Evolutionary conservation across 1,139 yeast species (phyloP).

Genomic region (Yamadazyma atlantica): DNA sequence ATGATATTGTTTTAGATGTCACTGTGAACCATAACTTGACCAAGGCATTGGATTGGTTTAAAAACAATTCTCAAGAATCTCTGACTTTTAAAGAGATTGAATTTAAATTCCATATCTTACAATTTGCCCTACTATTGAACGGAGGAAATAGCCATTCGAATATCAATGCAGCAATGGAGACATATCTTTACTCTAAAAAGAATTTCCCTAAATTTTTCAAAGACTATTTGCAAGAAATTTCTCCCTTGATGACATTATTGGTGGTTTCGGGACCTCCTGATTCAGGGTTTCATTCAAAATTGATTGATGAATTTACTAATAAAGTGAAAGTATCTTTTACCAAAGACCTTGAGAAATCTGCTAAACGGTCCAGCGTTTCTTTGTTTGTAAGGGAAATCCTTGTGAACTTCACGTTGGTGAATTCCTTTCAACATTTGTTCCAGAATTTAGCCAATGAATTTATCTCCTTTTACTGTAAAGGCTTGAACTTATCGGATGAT

Average conservation of each 20-base stretch:
- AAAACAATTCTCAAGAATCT: slow-evolving; percentile 17
- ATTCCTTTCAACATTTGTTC: slow-evolving; percentile 30
- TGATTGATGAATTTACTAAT: slow-evolving; percentile 22
- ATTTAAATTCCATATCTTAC: slow-evolving; percentile 63
- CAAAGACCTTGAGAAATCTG: slow-evolving; percentile 17
- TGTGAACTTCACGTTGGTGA: slow-evolving; percentile 39
- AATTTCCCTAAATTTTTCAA: slow-evolving; percentile 49
- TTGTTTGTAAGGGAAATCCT: slow-evolving; percentile 44
- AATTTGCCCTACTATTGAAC: slow-evolving; percentile 47
- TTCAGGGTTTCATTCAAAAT: slow-evolving; percentile 19
- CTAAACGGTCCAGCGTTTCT: slow-evolving; percentile 21
- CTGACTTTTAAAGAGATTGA: slow-evolving; percentile 34
- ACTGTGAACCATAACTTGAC: slow-evolving; percentile 33
- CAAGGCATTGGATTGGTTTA: slow-evolving; percentile 38
- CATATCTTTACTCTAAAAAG: slow-evolving; percentile 55
- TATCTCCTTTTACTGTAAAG: slow-evolving; percentile 65
- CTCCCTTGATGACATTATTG: slow-evolving; percentile 54
- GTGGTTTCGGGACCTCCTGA: neutral
- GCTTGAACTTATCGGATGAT: slow-evolving; percentile 62
- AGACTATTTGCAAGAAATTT: slow-evolving; percentile 42
- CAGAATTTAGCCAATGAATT: slow-evolving; percentile 49
- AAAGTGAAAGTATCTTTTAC: slow-evolving; percentile 26
- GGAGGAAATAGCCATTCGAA: slow-evolving; percentile 15
- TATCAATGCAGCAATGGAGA: slow-evolving; percentile 36
- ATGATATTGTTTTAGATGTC: slow-evolving; percentile 39